Evolutionary conservation across 768 basidiomycete species (phyloP).

Genomic region (Pluteus cervinus): DNA sequence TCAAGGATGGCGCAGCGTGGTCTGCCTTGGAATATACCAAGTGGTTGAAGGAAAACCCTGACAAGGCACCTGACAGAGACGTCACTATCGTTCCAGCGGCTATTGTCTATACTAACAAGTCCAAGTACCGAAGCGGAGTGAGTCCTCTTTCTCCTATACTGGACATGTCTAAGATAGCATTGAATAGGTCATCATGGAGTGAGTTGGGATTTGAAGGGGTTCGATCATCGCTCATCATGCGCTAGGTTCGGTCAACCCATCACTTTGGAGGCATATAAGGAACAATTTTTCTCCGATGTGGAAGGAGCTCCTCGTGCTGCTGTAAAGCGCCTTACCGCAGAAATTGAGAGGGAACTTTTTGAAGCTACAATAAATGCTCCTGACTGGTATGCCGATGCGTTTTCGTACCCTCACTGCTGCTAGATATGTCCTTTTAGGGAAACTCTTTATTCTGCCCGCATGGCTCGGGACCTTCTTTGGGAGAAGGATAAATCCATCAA

Average conservation of each 20-base stretch:
- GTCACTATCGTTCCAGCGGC: slow-evolving; percentile 75
- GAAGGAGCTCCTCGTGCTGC: slow-evolving; percentile 71
- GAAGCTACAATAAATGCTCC: slow-evolving; percentile 85
- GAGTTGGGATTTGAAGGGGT: slow-evolving; percentile 16
- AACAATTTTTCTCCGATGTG: slow-evolving; percentile 65
- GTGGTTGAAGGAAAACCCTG: slow-evolving; percentile 59
- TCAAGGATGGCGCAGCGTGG: slow-evolving; percentile 94
- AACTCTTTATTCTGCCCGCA: slow-evolving; percentile 81
- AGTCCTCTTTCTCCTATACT: slow-evolving; percentile 25
- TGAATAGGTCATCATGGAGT: slow-evolving; percentile 68
- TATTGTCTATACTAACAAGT: slow-evolving; percentile 94
- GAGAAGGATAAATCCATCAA: slow-evolving; percentile 70
- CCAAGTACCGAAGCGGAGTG: slow-evolving; percentile 88
- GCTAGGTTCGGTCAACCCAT: slow-evolving; percentile 81
- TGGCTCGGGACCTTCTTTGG: slow-evolving; percentile 94
- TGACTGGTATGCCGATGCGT: slow-evolving; percentile 68
- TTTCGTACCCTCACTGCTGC: slow-evolving; percentile 1
- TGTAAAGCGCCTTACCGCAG: slow-evolving; percentile 79
- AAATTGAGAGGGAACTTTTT: slow-evolving; percentile 64
- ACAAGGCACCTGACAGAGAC: slow-evolving; percentile 33
- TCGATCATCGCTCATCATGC: not conserved
- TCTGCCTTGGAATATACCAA: slow-evolving; percentile 88
- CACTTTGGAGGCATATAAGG: slow-evolving; percentile 62
- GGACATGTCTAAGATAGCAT: slow-evolving; percentile 3
- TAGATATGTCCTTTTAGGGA: slow-evolving; percentile 50